phyloP scores from a whole-genome alignment of 371 early-diverging fungal genomes.

The Massospora cicadina region DNA sequence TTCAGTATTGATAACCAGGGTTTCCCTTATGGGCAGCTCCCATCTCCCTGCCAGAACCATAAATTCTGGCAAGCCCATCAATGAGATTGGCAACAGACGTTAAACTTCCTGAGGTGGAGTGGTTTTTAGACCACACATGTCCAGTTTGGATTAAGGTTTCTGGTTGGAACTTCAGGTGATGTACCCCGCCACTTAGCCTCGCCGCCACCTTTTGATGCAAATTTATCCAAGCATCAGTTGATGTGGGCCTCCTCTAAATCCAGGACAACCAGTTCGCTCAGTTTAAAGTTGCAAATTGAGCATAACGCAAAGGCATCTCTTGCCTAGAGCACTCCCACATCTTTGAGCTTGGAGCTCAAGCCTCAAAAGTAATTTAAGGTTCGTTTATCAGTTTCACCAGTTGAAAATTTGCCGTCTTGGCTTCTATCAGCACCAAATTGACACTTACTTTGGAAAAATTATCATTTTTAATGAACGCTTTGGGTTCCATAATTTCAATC shows the following conservation, averaged over 20 bases:
- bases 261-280: background rate
- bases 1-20: background rate
- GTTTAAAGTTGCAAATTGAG: background rate
- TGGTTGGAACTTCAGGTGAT: no score
- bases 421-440: no score
- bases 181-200: no score
- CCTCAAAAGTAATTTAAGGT: no score
- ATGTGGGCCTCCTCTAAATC: background rate
- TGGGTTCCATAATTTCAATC: no score
- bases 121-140: background rate
- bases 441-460: no score
- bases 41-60: background rate
- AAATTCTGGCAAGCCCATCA: background rate
- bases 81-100: background rate
- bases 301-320: background rate
- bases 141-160: background rate
- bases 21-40: background rate
- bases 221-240: background rate
- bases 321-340: no score
- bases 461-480: no score
- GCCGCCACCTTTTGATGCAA: no score
- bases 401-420: no score
- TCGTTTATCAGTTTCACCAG: no score
- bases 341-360: no score
- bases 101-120: background rate